Evolutionary conservation across 495 filamentous ascomycete genomes (phyloP), one percentile per base, ranked within the genome.

Genomic region (Penicilliopsis zonata): DNA sequence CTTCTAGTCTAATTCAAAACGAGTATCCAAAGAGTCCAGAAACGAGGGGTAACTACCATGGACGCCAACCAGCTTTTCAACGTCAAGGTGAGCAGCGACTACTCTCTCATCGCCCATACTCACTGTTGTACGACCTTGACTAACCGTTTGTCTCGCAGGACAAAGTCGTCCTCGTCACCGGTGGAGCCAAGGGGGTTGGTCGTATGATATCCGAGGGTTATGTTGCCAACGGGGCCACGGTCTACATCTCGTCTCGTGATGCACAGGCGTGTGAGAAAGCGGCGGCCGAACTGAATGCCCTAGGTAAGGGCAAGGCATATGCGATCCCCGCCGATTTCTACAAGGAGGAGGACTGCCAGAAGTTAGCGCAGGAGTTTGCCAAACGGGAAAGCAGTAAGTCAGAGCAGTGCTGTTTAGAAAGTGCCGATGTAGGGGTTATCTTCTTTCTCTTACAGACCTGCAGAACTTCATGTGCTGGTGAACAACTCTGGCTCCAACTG

Each of bases 171-270:
- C 63, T 81, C 59, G 72, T 83, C 41, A 83, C 78, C 33, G 78
- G 78, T 36, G 78, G 72, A 31, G 72, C 72, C 36, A 82, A 66
- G 41, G 78, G 78, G 18, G 79, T 83, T 43, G 78, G 78, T 39
- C 69, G 80, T 28, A 90, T 87, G 81, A 82, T 81, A 38, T 78
- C 82, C 0, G 76, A 86, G 43, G 78, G 82, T 2, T 80, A 80
- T 40, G 78, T 85, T 1, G 59, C 70, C 16, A 87, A 86, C 50
- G 82, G 83, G 23, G 82, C 83, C 12, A 84, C 74, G 23, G 82
- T 87, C 18, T 87, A 87, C 55, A 86, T 90, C 37, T 80, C 78
- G 5, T 85, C 80, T 3, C 77, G 82, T 26, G 78, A 79, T 46
- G 63, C 59, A 17, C 67, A 69, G 46, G 61, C 70, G 25, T 79